A percentile compares a stretch with the other conserved stretches of the same genome.
These are phyloP conservation scores for Epicoccum nigrum DNA, from an alignment of 2,329 filamentous ascomycete genomes.

Conservation along the genomic window DNA sequence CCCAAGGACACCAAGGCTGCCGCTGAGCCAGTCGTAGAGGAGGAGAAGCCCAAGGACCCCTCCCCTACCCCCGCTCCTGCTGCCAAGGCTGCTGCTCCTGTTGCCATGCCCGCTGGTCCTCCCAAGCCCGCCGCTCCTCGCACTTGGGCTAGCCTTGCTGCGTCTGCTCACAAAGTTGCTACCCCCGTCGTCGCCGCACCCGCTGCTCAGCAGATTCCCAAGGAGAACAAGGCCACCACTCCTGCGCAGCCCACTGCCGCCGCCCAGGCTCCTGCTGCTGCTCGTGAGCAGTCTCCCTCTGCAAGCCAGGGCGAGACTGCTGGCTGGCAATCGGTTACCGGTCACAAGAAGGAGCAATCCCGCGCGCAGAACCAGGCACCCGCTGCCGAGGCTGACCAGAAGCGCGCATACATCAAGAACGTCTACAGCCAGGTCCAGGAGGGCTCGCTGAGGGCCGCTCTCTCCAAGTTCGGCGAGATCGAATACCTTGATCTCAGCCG, in stretches of 20 bases:
- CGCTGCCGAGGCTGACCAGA: conserved; percentile 72
- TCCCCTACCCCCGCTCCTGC: conserved; percentile 61
- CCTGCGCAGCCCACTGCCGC: conserved; percentile 41
- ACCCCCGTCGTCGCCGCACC: conserved; percentile 50
- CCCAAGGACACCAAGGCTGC: conserved; percentile 39
- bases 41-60: conserved; percentile 68
- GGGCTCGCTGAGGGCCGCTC: conserved; percentile 70
- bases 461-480: conserved; percentile 72
- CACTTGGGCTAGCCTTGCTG: conserved; percentile 75
- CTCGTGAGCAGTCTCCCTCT: conserved; percentile 46
- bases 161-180: conserved; percentile 55
- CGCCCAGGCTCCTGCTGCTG: conserved; percentile 40
- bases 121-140: conserved; percentile 62
- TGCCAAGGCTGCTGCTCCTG: conserved; percentile 59
- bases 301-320: conserved; percentile 61
- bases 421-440: conserved; percentile 87
- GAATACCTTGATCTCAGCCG: conserved; percentile 69
- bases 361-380: conserved; percentile 70
- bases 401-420: conserved; percentile 92
- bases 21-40: conserved; percentile 46
- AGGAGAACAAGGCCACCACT: conserved; percentile 44
- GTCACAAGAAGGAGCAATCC: conserved; percentile 83
- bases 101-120: conserved; percentile 63
- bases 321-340: conserved; percentile 86
- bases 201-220: conserved; percentile 38